A percentile compares a stretch with the other conserved stretches of the same genome.
Evolutionary conservation across 2,329 filamentous ascomycete genomes (phyloP).

Genomic region (Hysterium pulicare): DNA sequence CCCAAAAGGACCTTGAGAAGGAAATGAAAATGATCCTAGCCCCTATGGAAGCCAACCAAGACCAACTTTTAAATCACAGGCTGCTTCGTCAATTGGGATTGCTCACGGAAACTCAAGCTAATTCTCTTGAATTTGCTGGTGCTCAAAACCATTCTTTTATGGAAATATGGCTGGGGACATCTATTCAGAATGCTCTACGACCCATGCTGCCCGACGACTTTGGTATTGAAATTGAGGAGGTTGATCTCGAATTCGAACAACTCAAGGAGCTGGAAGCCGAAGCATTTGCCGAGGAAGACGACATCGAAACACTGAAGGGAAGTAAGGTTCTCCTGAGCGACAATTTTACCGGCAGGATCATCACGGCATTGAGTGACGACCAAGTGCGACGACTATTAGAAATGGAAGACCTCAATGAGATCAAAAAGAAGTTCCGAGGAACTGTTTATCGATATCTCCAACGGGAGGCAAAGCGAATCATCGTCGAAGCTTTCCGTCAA

Average conservation of each 20-base stretch:
- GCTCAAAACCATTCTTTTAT: constrained; percentile 39
- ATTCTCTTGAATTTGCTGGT: constrained; percentile 55
- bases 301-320: constrained; percentile 39
- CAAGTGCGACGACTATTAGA: constrained; percentile 38
- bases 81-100: constrained; percentile 55
- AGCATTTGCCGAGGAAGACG: constrained; percentile 50
- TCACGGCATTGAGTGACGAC: constrained; percentile 12
- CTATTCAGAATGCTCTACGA: constrained; percentile 45
- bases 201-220: constrained; percentile 48
- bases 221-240: constrained; percentile 56
- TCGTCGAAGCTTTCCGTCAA: constrained; percentile 48
- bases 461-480: constrained; percentile 48
- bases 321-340: constrained; percentile 32
- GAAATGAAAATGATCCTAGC: constrained; percentile 22
- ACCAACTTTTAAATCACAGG: constrained; percentile 50
- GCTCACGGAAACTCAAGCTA: constrained; percentile 60
- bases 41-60: constrained; percentile 15
- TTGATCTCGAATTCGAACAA: constrained; percentile 59
- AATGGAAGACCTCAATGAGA: constrained; percentile 57
- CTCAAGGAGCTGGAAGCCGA: constrained; percentile 60
- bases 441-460: constrained; percentile 66
- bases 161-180: constrained; percentile 56
- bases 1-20: constrained; percentile 25
- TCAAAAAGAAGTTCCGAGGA: constrained; percentile 56
- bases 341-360: constrained; percentile 36